A percentile compares a stretch with the other conserved stretches of the same genome.
Evolutionary conservation across 306 rosid genomes (phyloP).

Genomic region (Myrica gale): DNA sequence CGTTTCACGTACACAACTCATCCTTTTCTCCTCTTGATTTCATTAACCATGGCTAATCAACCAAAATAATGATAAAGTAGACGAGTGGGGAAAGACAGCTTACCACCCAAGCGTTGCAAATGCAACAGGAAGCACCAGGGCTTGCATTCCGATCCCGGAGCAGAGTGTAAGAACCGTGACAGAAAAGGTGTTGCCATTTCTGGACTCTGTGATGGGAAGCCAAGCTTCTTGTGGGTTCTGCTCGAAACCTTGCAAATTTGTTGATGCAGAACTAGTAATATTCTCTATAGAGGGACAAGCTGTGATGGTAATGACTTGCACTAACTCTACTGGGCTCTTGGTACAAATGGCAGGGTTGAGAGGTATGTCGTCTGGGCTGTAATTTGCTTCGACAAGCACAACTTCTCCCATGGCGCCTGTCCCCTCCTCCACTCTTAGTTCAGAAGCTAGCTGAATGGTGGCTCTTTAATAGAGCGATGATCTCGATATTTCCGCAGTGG

Average conservation of each 20-base stretch:
- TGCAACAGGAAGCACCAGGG: conserved; percentile 61
- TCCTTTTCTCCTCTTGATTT: too few relatives aligned
- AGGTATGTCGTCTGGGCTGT: not conserved
- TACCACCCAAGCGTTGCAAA: conserved; percentile 74
- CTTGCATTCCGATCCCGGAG: conserved; percentile 58
- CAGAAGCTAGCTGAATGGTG: too few relatives aligned
- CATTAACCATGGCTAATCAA: too few relatives aligned
- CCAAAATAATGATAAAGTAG: too few relatives aligned
- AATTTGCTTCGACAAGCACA: not conserved
- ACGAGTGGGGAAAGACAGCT: not conserved
- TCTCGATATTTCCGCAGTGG: not conserved
- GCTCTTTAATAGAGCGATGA: too few relatives aligned
- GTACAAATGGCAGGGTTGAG: not conserved
- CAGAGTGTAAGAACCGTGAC: conserved; percentile 47
- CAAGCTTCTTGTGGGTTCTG: conserved; percentile 45
- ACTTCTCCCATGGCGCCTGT: conserved; percentile 13
- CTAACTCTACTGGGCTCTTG: not conserved
- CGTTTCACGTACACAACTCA: too few relatives aligned
- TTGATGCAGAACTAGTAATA: not conserved
- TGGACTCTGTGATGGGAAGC: conserved; percentile 65
- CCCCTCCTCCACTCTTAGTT: not conserved
- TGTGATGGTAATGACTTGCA: conserved; percentile 16
- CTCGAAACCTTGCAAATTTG: not conserved
- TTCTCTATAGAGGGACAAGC: not conserved
- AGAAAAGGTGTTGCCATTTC: conserved; percentile 42